Evolutionary conservation across 2,329 filamentous ascomycete species (phyloP), one percentile per base, ranked within the genome.

Genomic region (Colletotrichum ledebouriae): DNA sequence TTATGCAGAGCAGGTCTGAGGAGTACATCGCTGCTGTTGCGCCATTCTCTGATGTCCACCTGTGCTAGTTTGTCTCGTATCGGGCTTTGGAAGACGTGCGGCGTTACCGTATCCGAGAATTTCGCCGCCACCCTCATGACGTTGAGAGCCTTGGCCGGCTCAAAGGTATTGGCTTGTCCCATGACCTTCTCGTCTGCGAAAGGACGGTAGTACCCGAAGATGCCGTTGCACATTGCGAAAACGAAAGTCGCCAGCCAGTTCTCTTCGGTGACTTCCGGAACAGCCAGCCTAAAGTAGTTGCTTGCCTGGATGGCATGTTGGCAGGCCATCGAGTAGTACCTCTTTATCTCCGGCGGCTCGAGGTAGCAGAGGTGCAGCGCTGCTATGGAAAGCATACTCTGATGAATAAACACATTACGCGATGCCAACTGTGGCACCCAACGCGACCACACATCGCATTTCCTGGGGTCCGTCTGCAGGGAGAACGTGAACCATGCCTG

Each of bases 401-500:
- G 66, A 6, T 70, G 61, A 29, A 71, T 67, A 12, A 69, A 71
- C 3, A 71, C 58, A 15, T 67, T 69, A 17, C 67, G 61, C 9
- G 66, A 62, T 7, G 69, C 69, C 22, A 71, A 29, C 53, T 71
- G 69, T 3, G 69, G 69, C 13, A 71, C 62, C 69, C 66, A 70
- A 11, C 66, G 49, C 5, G 66, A 70, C 67, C 67, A 71, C n/a
- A 71, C 67, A n/a, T 71, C 69, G 25, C 69, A 71, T 39, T 63
- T 70, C 1, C 58, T 58, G 6, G 69, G 69, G 37, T 71, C 69
- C 17, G 34, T 57, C 20, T 52, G 52, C 6, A 71, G 44, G 3
- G 69, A 71, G 20, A 71, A 69, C 7, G 69, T 71, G n/a, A 62
- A 66, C 66, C 69, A 71, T 3, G 69, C 67, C n/a, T 71, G 57